Percentiles rank a stretch among this genome's conserved stretches.
Evolutionary conservation across 208 protist species (phyloP).

Genomic region (Naegleria lovaniensis): DNA sequence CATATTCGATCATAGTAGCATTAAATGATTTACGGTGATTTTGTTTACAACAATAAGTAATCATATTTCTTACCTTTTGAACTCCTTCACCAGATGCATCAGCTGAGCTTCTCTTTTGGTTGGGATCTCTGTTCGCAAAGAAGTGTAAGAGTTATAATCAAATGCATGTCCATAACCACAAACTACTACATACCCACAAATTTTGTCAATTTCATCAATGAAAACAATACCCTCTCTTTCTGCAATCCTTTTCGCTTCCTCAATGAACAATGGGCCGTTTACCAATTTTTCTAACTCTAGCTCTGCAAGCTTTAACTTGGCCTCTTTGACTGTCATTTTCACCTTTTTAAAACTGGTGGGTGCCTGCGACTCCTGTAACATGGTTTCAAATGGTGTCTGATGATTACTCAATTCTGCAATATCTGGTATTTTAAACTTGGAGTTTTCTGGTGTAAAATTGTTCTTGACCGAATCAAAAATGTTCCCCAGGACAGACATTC

Average conservation of each 20-base stretch:
- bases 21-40: too few species aligned
- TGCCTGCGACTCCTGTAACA: not conserved
- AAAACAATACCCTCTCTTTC: constrained; percentile 96
- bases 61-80: too few species aligned
- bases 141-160: too few species aligned
- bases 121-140: too few species aligned
- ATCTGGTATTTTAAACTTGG: not conserved
- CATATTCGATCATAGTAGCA: too few species aligned
- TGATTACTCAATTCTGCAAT: not conserved
- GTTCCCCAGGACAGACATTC: not conserved
- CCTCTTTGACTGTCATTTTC: constrained; percentile 84
- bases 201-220: constrained; percentile 98
- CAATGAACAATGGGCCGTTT: constrained; percentile 77
- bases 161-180: too few species aligned
- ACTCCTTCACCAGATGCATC: constrained; percentile 90
- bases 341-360: constrained; percentile 53
- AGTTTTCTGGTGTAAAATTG: not conserved
- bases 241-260: constrained; percentile 78
- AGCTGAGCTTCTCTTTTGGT: not conserved
- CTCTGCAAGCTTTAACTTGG: constrained; percentile 66
- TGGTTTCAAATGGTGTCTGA: not conserved
- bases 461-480: not conserved
- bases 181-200: constrained; percentile 67
- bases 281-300: constrained; percentile 88
- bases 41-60: too few species aligned